Conservation (phyloP, 805 yeast species). For the Ogataea nakhonphanomensis region DNA sequence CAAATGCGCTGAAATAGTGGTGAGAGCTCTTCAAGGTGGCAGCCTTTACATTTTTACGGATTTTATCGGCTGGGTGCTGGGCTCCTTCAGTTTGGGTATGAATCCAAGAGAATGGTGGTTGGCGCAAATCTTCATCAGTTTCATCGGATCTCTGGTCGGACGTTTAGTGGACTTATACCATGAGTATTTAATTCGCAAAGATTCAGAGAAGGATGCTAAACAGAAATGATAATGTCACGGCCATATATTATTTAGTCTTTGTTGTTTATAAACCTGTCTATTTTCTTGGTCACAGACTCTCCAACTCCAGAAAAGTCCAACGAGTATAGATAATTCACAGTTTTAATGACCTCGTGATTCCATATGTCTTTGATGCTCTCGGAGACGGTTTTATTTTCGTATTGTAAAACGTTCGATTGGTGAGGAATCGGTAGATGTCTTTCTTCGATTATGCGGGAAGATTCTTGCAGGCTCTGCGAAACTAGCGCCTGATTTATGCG, state of each 20-base stretch:
- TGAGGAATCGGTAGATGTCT: conserved; percentile 49
- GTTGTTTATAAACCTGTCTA: conserved; percentile 13
- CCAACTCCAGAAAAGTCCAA: conserved; percentile 21
- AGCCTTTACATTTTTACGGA: conserved; percentile 78
- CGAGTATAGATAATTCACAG: conserved; percentile 61
- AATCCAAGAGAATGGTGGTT: conserved; percentile 62
- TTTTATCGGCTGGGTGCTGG: conserved; percentile 76
- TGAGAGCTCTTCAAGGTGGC: conserved; percentile 58
- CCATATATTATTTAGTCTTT: conserved; percentile 4
- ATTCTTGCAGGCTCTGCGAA: conserved; percentile 43
- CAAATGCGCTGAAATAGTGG: conserved; percentile 59
- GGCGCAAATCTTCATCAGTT: conserved; percentile 46
- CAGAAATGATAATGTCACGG: conserved; percentile 19
- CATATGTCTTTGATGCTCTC: conserved; percentile 76
- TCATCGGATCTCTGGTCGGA: conserved; percentile 49
- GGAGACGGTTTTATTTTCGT: conserved; percentile 42
- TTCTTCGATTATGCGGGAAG: conserved; percentile 50
- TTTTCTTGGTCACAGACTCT: conserved; percentile 11
- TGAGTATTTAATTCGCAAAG: conserved; percentile 48
- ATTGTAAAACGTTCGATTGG: conserved; percentile 40
- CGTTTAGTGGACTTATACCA: conserved; percentile 58
- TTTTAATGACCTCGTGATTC: conserved; percentile 67
- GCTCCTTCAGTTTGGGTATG: conserved; percentile 62
- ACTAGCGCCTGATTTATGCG: conserved; percentile 44
- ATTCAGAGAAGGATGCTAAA: conserved; percentile 32